Evolutionary conservation across 2,329 filamentous ascomycete genomes (phyloP), one percentile per base, ranked within the genome.

Genomic region (Passalora sequoiae): DNA sequence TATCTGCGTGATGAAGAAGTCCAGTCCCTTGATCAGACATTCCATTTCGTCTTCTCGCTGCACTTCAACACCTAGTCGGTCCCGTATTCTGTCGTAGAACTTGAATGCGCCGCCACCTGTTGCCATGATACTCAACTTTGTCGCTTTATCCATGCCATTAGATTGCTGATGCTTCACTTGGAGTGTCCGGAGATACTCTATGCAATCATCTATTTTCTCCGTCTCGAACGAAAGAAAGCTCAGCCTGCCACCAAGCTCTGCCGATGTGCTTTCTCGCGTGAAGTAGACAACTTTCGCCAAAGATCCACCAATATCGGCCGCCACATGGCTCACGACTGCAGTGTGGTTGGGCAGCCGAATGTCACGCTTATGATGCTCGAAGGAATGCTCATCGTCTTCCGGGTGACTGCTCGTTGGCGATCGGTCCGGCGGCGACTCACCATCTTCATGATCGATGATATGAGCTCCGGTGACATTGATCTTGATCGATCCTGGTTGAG

Each of bases 1-100:
- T 47, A 98, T 97, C 64, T 97, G 89, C 53, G 88, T 94, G 62
- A 97, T 97, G 74, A 98, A 97, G 71, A 97, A 98, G 65, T 98
- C 92, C 31, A 98, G 81, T 9, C 91, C 89, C 88, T 57, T 49
- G 52, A 98, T 98, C 46, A 98, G 71, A 63, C 92, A 98, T 66
- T 95, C 89, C 92, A 98, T 98, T 69, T 98, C 92, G 60, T 98
- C 92, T 67, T 97, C 92, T 31, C 89, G 76, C 58, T 89, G 73
- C 15, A 98, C 89, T 61, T 96, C 85, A 1, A 95, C 86, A 10
- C 86, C 86, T 38, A 98, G 71, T 4, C 83, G 81, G 50, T 91
- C 79, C 61, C 81, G 83, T 57, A 98, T 88, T 66, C 81, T 83
- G 64, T 97, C 89, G 66, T 97, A 96, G 69, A 86, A 98, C 66